phyloP scores from a whole-genome alignment of 768 basidiomycete genomes.

The Boletus rubescentipes region DNA sequence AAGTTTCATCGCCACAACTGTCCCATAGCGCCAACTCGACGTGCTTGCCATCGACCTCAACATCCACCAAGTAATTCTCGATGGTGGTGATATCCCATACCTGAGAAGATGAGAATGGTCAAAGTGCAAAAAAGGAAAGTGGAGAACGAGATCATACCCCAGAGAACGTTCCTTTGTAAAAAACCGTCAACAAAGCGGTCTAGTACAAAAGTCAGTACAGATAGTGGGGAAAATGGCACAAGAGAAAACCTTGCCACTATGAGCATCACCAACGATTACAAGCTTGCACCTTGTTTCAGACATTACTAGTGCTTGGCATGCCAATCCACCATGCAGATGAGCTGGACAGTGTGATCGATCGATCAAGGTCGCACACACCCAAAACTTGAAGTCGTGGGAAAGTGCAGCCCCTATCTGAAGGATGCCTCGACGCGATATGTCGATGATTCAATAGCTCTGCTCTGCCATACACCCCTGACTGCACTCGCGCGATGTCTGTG shows the following conservation, averaged over 20 bases:
- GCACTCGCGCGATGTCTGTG: no score
- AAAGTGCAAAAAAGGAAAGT: neutral
- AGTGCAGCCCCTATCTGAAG: no score
- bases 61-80: slow-evolving; percentile 99
- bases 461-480: no score
- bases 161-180: slow-evolving; percentile 95
- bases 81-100: slow-evolving; percentile 99
- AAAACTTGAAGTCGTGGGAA: no score
- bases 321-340: no score
- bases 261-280: slow-evolving; percentile 98
- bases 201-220: slow-evolving; percentile 33
- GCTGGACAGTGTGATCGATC: no score
- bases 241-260: slow-evolving; percentile 80
- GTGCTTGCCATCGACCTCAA: slow-evolving; percentile 97
- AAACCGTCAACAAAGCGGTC: slow-evolving; percentile 94
- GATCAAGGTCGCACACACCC: no score
- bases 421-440: no score
- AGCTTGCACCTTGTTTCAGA: slow-evolving; percentile 98
- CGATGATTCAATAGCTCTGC: no score
- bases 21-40: slow-evolving; percentile 99
- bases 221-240: slow-evolving; percentile 1
- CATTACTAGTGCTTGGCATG: no score
- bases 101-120: slow-evolving; percentile 39
- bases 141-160: slow-evolving; percentile 54
- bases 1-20: slow-evolving; percentile 99